Evolutionary conservation across 106 monocot genomes (phyloP).

Genomic region (Vanilla planifolia): DNA sequence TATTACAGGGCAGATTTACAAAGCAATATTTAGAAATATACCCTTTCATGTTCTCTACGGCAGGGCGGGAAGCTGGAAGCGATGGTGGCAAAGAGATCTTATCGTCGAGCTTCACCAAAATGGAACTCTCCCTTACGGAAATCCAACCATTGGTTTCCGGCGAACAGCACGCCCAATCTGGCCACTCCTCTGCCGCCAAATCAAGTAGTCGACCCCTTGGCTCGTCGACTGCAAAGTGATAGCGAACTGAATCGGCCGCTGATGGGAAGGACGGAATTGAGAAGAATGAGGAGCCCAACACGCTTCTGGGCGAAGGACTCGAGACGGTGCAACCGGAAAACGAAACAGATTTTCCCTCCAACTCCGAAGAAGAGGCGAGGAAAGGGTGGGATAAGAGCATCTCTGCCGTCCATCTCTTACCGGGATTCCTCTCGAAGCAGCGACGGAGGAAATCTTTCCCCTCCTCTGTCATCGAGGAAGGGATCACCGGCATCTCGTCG

Average conservation of each 20-base stretch:
- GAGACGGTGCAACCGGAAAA: neutral
- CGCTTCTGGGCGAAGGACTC: neutral
- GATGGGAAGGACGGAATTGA: too few species aligned
- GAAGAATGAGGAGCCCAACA: neutral
- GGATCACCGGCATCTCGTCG: slow-evolving; percentile 17
- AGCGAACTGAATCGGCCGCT: neutral
- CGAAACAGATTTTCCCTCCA: neutral
- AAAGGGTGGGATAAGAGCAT: slow-evolving; percentile 33
- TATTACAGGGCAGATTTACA: too few species aligned
- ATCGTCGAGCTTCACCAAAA: too few species aligned
- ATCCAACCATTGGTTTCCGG: neutral
- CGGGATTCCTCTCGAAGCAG: slow-evolving; percentile 22
- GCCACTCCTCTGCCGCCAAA: neutral
- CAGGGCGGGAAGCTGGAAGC: too few species aligned
- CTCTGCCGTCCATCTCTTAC: slow-evolving; percentile 28
- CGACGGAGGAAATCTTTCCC: slow-evolving; percentile 33
- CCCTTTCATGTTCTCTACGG: too few species aligned
- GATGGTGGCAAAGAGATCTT: neutral
- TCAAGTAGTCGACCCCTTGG: neutral
- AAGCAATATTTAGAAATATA: too few species aligned
- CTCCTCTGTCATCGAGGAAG: slow-evolving; percentile 15
- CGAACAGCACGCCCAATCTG: neutral
- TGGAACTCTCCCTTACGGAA: neutral
- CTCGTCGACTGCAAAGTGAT: neutral
- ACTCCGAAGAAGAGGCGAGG: too few species aligned